phyloP scores from a whole-genome alignment of 257 asterid genomes.

The Solanum neorickii region DNA sequence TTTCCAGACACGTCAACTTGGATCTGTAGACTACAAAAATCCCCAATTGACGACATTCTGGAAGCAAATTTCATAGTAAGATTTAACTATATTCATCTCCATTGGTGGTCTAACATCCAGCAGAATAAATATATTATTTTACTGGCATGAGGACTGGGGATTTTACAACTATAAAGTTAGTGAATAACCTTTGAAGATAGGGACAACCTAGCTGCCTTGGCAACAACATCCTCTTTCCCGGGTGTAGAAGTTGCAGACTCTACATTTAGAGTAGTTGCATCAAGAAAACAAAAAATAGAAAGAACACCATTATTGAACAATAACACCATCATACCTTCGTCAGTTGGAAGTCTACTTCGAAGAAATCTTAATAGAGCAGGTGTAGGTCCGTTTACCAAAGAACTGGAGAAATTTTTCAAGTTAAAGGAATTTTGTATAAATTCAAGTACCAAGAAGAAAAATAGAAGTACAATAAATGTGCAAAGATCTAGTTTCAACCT shows the following conservation, averaged over 20 bases:
- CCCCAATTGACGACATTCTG: not conserved
- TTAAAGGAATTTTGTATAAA: not conserved
- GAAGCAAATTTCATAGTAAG: not conserved
- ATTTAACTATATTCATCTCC: not conserved
- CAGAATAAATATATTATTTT: not conserved
- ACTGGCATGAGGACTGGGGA: not conserved
- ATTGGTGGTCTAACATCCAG: not conserved
- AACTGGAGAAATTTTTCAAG: constrained; percentile 34
- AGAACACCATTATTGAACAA: not conserved
- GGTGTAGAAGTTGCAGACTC: constrained; percentile 52
- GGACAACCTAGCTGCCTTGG: constrained; percentile 68
- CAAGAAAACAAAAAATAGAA: not conserved
- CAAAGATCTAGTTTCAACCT: constrained; percentile 33
- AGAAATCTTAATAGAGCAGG: constrained; percentile 70
- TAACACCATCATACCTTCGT: constrained; percentile 60
- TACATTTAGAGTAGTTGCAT: constrained; percentile 6
- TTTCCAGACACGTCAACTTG: not conserved
- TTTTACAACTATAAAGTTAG: not conserved
- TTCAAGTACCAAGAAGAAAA: not conserved
- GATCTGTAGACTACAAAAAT: not conserved
- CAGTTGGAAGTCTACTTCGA: constrained; percentile 76
- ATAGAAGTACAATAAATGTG: not conserved
- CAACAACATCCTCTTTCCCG: constrained; percentile 46
- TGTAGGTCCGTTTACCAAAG: constrained; percentile 86
- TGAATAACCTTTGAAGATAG: constrained; percentile 61